Base-by-base conservation (phyloP, 768 basidiomycete species). In the Exidia glandulosa region DNA sequence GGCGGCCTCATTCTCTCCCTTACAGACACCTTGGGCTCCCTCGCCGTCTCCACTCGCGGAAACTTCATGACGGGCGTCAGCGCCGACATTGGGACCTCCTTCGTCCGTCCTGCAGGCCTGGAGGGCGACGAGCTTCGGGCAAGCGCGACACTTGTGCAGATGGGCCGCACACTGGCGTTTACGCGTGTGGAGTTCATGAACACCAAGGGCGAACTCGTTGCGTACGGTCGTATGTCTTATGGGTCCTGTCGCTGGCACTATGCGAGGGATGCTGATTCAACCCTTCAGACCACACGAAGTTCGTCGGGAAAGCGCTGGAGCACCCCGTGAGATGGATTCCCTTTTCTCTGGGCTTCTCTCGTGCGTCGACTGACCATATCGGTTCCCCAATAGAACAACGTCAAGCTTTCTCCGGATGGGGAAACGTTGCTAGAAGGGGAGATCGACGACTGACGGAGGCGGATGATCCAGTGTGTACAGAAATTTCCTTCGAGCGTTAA, bases 41-140 rank as follows among this genome's bases (percentile, higher is more conserved):
- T 92, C 19, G 89, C 86, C n/a, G 81, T 93, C 29, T 87, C 89
- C 1, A 81, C 84, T 14, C 85, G 84, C 63, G 90, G 90, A 2
- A 85, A 90, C 9, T 93, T 75, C 66, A 90, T 90, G 89, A 92
- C 90, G 0, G 89, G 90, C 16, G 89, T 92, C 10, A 90, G 88
- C 2, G 89, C 88, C 2, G 90, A 92, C 68, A 82, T 93, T 63
- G 84, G 74, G 29, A 74, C 89, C 0, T 87, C 87, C 1, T 92
- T 91, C 63, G 81, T 91, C 60, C 82, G 83, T 33, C 88, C 87
- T 23, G 86, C 80, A 4, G 90, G 90, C n/a, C 78, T 75, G 59
- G 73, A 76, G 0, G 90, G 89, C 12, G 88, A 91, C 62, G 71
- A 78, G 13, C 69, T 93, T 14, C 77, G 80, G 59, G 82, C 82